Base-by-base conservation (phyloP, 306 rosid species). In the Pterocarpus santalinus region DNA sequence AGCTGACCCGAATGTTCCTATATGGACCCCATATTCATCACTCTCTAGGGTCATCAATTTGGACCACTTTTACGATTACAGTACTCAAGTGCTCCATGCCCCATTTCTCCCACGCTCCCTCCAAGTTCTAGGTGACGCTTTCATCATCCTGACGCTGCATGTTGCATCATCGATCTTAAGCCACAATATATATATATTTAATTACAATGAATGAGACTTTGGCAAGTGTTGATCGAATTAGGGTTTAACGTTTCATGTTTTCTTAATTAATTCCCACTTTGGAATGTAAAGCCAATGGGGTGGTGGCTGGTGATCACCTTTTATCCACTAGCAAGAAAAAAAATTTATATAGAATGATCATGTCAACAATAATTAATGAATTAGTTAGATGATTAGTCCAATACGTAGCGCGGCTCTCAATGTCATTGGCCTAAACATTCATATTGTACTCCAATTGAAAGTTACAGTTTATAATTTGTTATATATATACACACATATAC, bases 131-230 rank as follows among this genome's bases (percentile, higher is more conserved):
- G 43, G 15, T 34, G 17, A 22, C 30, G 76, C 61, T 47, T 51
- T 53, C 85, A 69, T 75, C 86, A 75, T 15, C 69, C 16, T 83
- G 62, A 88, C 89, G 88, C 36, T 38, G 6, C 35, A 53, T 52
- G 46, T 84, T 86, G 35, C 89, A 75, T 88, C 91, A 81, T 49
- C 14, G 86, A 84, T 49, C 5, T 34, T 1, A 36, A 52, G 3
- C 30, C 8, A 35, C 1, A 64, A 16, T n/a, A 38, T 53, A 43
- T 7, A 22, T 1, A 43, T 8, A 43, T 8, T 5, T 16, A 64
- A 53, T 13, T 8, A 71, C n/a, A 71, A 22, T 22, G 28, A 22
- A 22, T 22, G 28, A 22, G 53, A 63, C 17, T 64, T 64, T 12
- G 39, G 49, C 58, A 22, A 67, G 16, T 80, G 30, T 33, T 56